Evolutionary conservation across 768 basidiomycete species (phyloP).

Genomic region (Boletus tylopilopsis): DNA sequence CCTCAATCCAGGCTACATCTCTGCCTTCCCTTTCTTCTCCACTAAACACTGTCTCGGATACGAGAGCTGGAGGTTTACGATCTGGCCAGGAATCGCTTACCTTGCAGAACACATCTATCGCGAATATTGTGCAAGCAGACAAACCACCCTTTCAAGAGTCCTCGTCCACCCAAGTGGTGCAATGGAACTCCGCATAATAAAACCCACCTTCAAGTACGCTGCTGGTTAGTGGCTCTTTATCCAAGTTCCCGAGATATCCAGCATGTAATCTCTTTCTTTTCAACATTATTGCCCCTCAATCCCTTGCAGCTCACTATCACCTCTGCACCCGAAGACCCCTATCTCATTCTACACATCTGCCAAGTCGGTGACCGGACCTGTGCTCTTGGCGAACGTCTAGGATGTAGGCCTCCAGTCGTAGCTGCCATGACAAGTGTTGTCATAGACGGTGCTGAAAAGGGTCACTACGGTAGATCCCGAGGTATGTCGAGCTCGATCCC

Average conservation of each 20-base stretch:
- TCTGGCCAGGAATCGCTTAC: slow-evolving; percentile 91
- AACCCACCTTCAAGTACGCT: slow-evolving; percentile 89
- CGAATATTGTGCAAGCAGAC: slow-evolving; percentile 73
- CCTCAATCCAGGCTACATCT: slow-evolving; percentile 63
- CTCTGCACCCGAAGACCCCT: slow-evolving; percentile 91
- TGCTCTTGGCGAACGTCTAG: slow-evolving; percentile 81
- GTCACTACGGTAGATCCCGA: slow-evolving; percentile 44
- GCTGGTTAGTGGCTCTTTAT: slow-evolving; percentile 91
- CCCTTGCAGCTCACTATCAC: slow-evolving; percentile 83
- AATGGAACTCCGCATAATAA: slow-evolving; percentile 91
- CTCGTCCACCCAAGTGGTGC: slow-evolving; percentile 88
- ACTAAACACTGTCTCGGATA: slow-evolving; percentile 90
- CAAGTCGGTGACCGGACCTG: slow-evolving; percentile 90
- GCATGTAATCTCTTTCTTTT: slow-evolving; percentile 43
- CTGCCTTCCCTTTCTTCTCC: slow-evolving; percentile 82
- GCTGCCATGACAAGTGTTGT: slow-evolving; percentile 75
- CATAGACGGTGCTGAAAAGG: slow-evolving; percentile 68
- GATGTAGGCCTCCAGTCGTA: slow-evolving; percentile 73
- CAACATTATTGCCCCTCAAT: not conserved
- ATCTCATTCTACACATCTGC: slow-evolving; percentile 88
- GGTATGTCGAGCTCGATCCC: slow-evolving; percentile 75
- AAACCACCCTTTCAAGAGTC: slow-evolving; percentile 80
- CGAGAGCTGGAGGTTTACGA: slow-evolving; percentile 83
- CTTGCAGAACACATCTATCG: slow-evolving; percentile 84
- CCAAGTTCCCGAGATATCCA: slow-evolving; percentile 88